These are phyloP conservation scores for Fusarium sp. DNA, from an alignment of 2,329 filamentous ascomycete species.

Conservation along the genomic window DNA sequence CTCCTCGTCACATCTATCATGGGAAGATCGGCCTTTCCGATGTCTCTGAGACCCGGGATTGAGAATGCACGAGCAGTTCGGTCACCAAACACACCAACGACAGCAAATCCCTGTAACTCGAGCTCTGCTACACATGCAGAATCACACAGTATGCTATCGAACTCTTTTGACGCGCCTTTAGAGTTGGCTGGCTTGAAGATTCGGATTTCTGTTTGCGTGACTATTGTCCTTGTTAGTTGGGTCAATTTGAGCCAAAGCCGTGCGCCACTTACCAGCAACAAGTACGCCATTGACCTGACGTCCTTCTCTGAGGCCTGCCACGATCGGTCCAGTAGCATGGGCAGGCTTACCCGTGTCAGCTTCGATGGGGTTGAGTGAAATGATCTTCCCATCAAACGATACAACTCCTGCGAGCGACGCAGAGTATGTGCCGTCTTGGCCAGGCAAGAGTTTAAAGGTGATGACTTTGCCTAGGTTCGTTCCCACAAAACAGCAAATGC, in stretches of 20 bases:
- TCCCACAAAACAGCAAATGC: slow-evolving; percentile 90
- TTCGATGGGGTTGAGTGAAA: slow-evolving; percentile 83
- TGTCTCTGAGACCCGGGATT: slow-evolving; percentile 88
- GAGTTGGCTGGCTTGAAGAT: slow-evolving; percentile 86
- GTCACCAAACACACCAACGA: slow-evolving; percentile 88
- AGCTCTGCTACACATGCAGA: slow-evolving; percentile 80
- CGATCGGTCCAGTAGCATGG: slow-evolving; percentile 76
- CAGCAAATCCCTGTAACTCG: slow-evolving; percentile 78
- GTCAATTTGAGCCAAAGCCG: too few relatives aligned
- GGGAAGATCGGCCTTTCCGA: slow-evolving; percentile 73
- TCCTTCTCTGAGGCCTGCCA: slow-evolving; percentile 81
- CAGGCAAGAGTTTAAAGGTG: slow-evolving; percentile 90
- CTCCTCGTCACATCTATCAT: slow-evolving; percentile 81
- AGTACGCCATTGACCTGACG: slow-evolving; percentile 81
- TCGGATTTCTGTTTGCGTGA: slow-evolving; percentile 77
- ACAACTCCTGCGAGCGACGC: slow-evolving; percentile 77
- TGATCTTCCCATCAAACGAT: slow-evolving; percentile 73
- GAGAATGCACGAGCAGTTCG: slow-evolving; percentile 82
- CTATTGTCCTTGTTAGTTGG: slow-evolving; percentile 54
- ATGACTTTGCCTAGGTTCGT: slow-evolving; percentile 85
- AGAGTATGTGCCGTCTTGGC: slow-evolving; percentile 73
- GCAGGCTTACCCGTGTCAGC: slow-evolving; percentile 81
- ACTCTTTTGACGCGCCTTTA: slow-evolving; percentile 93
- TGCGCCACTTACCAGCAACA: slow-evolving; percentile 70
- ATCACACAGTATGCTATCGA: slow-evolving; percentile 85